Conservation (phyloP, 1,284 basidiomycete species). For the Mycocalia duriaeana region DNA sequence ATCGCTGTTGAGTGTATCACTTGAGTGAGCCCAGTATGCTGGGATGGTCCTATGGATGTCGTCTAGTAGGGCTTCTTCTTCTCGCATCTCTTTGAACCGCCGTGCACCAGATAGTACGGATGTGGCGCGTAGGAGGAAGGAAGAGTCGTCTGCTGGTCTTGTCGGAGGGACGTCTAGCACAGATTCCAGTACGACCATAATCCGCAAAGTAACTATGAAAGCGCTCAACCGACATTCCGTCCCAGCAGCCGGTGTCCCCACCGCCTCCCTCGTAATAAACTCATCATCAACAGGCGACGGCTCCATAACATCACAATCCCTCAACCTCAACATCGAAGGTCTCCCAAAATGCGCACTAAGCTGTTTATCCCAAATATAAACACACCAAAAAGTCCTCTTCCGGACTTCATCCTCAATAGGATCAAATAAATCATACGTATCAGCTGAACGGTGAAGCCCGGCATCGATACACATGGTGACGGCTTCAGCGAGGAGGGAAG, state of each 20-base stretch:
- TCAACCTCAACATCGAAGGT: constrained; percentile 76
- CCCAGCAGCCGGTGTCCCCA: constrained; percentile 64
- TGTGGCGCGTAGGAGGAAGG: constrained; percentile 59
- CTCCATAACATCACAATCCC: constrained; percentile 84
- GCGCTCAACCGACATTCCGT: constrained; percentile 74
- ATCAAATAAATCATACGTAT: constrained; percentile 86
- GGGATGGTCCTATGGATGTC: constrained; percentile 73
- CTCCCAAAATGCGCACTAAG: constrained; percentile 80
- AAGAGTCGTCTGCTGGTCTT: constrained; percentile 49
- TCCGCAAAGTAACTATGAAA: constrained; percentile 69
- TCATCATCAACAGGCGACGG: constrained; percentile 85
- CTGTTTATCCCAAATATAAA: constrained; percentile 92
- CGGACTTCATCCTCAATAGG: constrained; percentile 83
- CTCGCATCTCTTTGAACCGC: constrained; percentile 61
- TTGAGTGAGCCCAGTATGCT: constrained; percentile 72
- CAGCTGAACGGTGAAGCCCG: constrained; percentile 80
- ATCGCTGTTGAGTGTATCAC: constrained; percentile 77
- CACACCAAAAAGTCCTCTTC: constrained; percentile 90
- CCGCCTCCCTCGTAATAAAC: constrained; percentile 69
- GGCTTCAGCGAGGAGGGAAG: constrained; percentile 78
- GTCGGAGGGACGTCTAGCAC: constrained; percentile 70
- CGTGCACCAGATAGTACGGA: constrained; percentile 49
- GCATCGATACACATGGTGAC: constrained; percentile 82
- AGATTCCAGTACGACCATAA: constrained; percentile 80
- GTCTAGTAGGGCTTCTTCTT: constrained; percentile 77